Evolutionary conservation across 1,284 basidiomycete genomes (phyloP).

Genomic region (Tetrapyrgos nigripes): DNA sequence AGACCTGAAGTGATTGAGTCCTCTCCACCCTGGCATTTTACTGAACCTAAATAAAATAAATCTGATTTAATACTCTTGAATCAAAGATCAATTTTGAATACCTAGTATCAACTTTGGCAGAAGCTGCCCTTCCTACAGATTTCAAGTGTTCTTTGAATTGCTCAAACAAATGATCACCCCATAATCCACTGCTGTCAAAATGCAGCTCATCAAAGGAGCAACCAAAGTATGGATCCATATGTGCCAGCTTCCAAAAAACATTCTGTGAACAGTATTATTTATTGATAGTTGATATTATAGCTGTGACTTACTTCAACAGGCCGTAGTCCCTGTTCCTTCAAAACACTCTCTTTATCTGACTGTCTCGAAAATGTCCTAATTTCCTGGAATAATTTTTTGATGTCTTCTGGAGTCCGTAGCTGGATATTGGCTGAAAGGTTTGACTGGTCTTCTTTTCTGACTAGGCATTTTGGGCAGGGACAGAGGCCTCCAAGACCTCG

Average conservation of each 20-base stretch:
- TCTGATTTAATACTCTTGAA: not conserved
- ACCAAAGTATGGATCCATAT: constrained; percentile 21
- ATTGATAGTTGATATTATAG: not conserved
- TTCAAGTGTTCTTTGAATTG: constrained; percentile 13
- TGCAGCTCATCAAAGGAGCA: constrained; percentile 24
- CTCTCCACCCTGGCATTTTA: constrained; percentile 39
- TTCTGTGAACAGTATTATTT: constrained; percentile 4
- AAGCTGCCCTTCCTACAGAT: not conserved
- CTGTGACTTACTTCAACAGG: not conserved
- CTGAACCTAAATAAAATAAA: constrained; percentile 23
- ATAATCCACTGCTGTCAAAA: constrained; percentile 17
- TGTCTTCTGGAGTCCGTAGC: not conserved
- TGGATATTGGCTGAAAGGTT: not conserved
- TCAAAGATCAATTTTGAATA: constrained; percentile 7
- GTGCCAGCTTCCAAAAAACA: constrained; percentile 11
- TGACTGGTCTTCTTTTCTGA: constrained; percentile 7
- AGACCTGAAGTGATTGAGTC: constrained; percentile 42
- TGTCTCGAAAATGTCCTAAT: not conserved
- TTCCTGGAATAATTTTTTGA: not conserved
- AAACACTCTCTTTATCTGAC: constrained; percentile 2
- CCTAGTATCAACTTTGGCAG: constrained; percentile 15
- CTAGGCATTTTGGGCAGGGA: constrained; percentile 15
- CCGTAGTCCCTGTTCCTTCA: constrained; percentile 12
- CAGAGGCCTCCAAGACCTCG: constrained; percentile 31
- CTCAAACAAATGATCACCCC: constrained; percentile 20